Base-by-base conservation (phyloP, 306 rosid genomes). In the Rubus parviflorus region DNA sequence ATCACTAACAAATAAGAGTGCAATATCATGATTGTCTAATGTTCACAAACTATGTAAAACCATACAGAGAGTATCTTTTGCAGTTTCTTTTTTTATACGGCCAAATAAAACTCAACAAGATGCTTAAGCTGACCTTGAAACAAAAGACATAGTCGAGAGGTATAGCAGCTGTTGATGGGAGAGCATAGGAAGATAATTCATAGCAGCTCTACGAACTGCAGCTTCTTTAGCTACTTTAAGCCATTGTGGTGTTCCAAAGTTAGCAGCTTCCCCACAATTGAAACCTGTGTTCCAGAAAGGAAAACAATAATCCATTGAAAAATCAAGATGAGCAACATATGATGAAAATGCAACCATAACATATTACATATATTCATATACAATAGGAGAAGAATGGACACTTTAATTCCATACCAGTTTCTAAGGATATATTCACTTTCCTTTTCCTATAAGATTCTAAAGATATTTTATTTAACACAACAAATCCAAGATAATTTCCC, bases 191-290 rank as follows among this genome's bases (percentile, higher is more conserved):
- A 92, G 97, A 89, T 92, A 89, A 81, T 89, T 91, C 99, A 95
- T 95, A 16, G 96, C 93, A 82, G 99, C 99, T 86, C 99, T 91
- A 23, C 99, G 97, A n/a, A 92, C 94, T 13, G 99, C 99, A 70
- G 99, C 99, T 82, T 91, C 99, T 82, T 87, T 95, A 78, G 99
- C 99, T 81, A 95, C 91, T 69, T 78, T 82, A 72, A 95, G 97
- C 99, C 99, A 95, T 49, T 88, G 90, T 73, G 99, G 97, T 82
- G 99, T 95, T 83, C 94, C 99, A 77, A 95, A 92, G 84, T 95
- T 95, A 81, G 99, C 99, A 85, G 99, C 99, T 85, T 95, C 99
- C 79, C 99, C 99, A 77, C 99, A 95, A 82, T 88, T 95, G 83
- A 95, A 95, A 80, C 99, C 99, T 95, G 81, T 22, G 76, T 76